phyloP scores from a whole-genome alignment of 176 grass and related monocot genomes.

The Sorghum bicolor region Sorghum_bicolor_NCBIv3 NC_012872.2:2037501-2038000 shows the following conservation, averaged over 20 bases:
- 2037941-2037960: slow-evolving; percentile 63
- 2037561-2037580: slow-evolving; percentile 14
- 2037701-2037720: slow-evolving; percentile 49
- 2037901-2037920: not conserved
- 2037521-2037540: slow-evolving; percentile 23
- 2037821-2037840: slow-evolving; percentile 60
- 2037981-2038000: slow-evolving; percentile 60
- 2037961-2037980: slow-evolving; percentile 51
- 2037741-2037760: slow-evolving; percentile 43
- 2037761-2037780: slow-evolving; percentile 13
- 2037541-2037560: slow-evolving; percentile 45
- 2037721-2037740: slow-evolving; percentile 49
- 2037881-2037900: slow-evolving; percentile 60
- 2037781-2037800: slow-evolving; percentile 47
- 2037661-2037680: slow-evolving; percentile 51
- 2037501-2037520: not conserved
- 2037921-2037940: slow-evolving; percentile 62
- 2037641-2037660: slow-evolving; percentile 40
- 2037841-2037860: slow-evolving; percentile 79
- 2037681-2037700: slow-evolving; percentile 62
- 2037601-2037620: slow-evolving; percentile 24
- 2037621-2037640: slow-evolving; percentile 71
- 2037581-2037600: not conserved
- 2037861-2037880: slow-evolving; percentile 73
- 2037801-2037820: slow-evolving; percentile 70